These are phyloP conservation scores for Termitomyces sp. DNA, from an alignment of 768 basidiomycete species.

Conservation along the genomic window DNA sequence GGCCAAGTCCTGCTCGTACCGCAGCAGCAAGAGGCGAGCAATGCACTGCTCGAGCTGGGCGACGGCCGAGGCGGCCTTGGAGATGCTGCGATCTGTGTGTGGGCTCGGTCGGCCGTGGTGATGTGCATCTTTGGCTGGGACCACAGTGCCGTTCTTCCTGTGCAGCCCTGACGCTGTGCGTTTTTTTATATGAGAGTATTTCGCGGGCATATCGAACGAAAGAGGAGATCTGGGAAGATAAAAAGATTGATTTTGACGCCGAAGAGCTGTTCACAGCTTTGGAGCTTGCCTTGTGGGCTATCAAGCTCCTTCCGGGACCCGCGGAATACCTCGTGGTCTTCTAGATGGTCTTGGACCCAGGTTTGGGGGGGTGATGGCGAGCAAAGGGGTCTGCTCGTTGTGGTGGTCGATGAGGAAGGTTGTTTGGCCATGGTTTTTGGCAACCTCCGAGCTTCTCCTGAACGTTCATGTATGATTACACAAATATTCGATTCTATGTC, in stretches of 20 bases:
- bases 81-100: conserved; percentile 51
- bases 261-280: neutral
- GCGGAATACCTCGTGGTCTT: neutral
- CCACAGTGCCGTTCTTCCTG: conserved; percentile 35
- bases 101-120: conserved; percentile 35
- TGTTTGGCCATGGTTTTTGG: conserved; percentile 1
- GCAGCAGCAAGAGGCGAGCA: conserved; percentile 60
- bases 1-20: conserved; percentile 73
- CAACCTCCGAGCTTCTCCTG: neutral
- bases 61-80: conserved; percentile 56
- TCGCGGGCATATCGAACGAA: conserved; percentile 50
- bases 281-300: neutral
- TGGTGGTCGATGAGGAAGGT: conserved; percentile 21
- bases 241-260: neutral
- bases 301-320: neutral
- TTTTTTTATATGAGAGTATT: conserved; percentile 76
- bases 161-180: conserved; percentile 43
- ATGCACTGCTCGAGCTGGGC: conserved; percentile 68
- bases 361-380: neutral
- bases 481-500: neutral
- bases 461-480: neutral
- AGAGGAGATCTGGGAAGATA: neutral
- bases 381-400: conserved; percentile 10
- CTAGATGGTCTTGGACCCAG: neutral
- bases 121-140: conserved; percentile 27